Conservation (phyloP, 306 rosid genomes). For the Albizia julibrissin region DNA sequence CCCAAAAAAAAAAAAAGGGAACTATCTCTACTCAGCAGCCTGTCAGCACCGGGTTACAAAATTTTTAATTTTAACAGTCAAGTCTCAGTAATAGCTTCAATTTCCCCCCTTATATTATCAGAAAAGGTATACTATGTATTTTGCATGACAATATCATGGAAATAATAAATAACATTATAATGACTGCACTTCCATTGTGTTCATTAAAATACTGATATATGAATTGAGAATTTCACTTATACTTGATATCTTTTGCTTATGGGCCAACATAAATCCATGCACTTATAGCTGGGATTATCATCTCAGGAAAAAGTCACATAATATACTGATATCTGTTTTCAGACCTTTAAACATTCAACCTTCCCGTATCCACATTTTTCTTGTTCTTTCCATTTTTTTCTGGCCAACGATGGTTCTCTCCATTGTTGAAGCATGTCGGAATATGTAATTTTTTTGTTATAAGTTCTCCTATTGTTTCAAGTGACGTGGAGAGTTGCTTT, state of each 20-base stretch:
- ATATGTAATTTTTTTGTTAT: slow-evolving; percentile 13
- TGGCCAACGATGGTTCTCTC: neutral
- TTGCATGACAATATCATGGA: slow-evolving; percentile 14
- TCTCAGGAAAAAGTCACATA: neutral
- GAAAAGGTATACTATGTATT: slow-evolving; percentile 8
- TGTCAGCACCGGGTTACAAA: neutral
- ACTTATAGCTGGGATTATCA: slow-evolving; percentile 12
- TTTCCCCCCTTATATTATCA: neutral
- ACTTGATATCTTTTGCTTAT: neutral
- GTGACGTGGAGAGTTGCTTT: slow-evolving; percentile 10
- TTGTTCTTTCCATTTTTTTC: neutral
- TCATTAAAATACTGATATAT: slow-evolving; percentile 14
- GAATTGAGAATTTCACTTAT: neutral
- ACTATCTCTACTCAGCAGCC: slow-evolving; percentile 4
- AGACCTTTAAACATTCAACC: neutral
- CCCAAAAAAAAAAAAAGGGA: too few relatives aligned
- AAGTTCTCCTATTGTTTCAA: slow-evolving; percentile 10
- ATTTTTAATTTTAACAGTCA: slow-evolving; percentile 5
- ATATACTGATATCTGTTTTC: neutral
- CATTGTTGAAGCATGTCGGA: slow-evolving; percentile 6
- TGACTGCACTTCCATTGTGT: neutral
- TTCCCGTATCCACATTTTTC: slow-evolving; percentile 4
- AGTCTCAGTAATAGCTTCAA: slow-evolving; percentile 10
- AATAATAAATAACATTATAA: neutral
- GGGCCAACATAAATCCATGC: neutral